Base-by-base conservation (phyloP, 2,329 filamentous ascomycete species). In the Cytospora schulzeri region DNA sequence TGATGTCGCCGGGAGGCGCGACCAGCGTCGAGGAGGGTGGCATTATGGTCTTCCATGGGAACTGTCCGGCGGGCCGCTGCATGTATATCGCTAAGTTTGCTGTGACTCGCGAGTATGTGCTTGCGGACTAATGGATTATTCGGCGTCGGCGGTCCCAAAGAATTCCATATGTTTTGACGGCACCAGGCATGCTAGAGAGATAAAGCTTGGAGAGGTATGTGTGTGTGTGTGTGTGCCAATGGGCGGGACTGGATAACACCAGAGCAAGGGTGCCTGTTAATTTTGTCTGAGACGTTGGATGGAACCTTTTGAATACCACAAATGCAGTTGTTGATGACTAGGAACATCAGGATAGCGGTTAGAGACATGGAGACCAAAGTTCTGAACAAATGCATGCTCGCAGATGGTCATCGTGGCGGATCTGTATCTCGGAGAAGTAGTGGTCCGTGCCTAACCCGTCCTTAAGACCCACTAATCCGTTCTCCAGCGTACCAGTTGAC, bases 1-100 rank as follows among this genome's bases (percentile, higher is more conserved):
- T 67, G 50, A 63, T 60, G 12, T 66, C 66, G 48, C 66, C 66
- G 35, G 66, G 66, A 2, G 66, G 66, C 8, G 66, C 64, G 9
- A 67, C 66, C 6, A 67, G 66, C 60, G 52, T 62, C 24, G 41
- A n/a, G n/a, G 55, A 45, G 35, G 56, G 60, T 17, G 57, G 48
- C 12, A 12, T 60, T 9, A 66, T 67, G 64, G 33, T 67, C 50
- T 66, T 67, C 45, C 66, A 67, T 28, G 66, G 57, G 19, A 66
- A 67, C 61, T 67, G 66, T 26, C 53, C 57, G 38, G 62, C 58
- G 29, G 66, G 64, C 9, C 63, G 66, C 17, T 67, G 66, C 50
- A 56, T 67, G 64, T 67, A 59, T 38, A 62, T 54, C 31, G 58
- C 61, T 29, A 61, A 56, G 35, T 67, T 67, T 51, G 66, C 60